Base-by-base conservation (phyloP, 2,329 filamentous ascomycete genomes). In the Ophiocordyceps camponoti-saundersi region DNA sequence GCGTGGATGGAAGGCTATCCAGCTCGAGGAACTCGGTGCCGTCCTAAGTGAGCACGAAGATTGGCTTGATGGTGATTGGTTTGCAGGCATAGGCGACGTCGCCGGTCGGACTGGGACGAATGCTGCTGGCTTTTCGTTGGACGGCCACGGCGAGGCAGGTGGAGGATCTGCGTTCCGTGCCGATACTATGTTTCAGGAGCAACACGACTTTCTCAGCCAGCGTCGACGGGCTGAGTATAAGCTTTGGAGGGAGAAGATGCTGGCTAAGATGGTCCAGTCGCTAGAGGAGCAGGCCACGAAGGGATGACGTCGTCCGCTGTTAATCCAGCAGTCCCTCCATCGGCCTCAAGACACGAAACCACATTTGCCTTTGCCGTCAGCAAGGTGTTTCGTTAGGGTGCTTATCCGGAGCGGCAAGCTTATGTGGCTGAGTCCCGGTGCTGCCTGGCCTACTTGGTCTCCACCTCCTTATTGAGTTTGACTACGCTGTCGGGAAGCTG, bases 141-240 rank as follows among this genome's bases (percentile, higher is more conserved):
- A 50, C 43, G 48, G 53, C 22, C 54, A 54, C 11, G 61, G 56
- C 41, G 47, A 47, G 3, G 51, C 50, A 21, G 52, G 56, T 50
- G 66, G 61, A 49, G 57, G 64, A 36, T 65, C 70, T 48, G 58
- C 70, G 26, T 63, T 77, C 61, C 60, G 70, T 48, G 65, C 70
- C 10, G 75, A 79, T 51, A 83, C 79, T 2, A 88, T 88, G 83
- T 77, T 89, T 54, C 82, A 88, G 60, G 79, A 81, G 52, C 72
- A 74, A 44, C 80, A 84, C 55, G 82, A 88, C 55, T 85, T 80
- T 55, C 61, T 89, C 54, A 80, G 79, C 51, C 76, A 80, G 44
- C 66, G 71, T 50, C 77, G 76, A 53, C 70, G 71, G 53, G 67
- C 66, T 40, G 77, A 81, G 12, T 88, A 79, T 57, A 65, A 59